A percentile compares a stretch with the other conserved stretches of the same genome.
Conservation (phyloP, 1,284 basidiomycete genomes). For the Ganoderma meredithae region DNA sequence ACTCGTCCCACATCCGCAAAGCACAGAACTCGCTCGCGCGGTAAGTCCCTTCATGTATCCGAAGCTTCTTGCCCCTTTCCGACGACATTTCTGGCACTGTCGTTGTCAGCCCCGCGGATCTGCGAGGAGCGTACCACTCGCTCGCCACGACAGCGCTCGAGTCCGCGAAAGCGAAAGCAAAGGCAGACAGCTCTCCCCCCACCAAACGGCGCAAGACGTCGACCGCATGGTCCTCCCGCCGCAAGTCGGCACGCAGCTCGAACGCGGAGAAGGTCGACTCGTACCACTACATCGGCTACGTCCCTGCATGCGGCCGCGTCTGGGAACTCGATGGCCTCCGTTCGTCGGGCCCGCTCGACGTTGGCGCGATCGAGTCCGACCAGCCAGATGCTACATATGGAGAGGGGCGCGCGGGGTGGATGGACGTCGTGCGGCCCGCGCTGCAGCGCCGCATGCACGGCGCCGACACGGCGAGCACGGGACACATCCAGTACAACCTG, state of each 20-base stretch:
- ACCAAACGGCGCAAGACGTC: conserved; percentile 49
- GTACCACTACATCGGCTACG: conserved; percentile 72
- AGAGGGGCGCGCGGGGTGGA: conserved; percentile 48
- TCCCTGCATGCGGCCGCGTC: conserved; percentile 65
- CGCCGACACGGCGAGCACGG: conserved; percentile 39
- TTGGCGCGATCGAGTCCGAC: conserved; percentile 55
- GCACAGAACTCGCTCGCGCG: conserved; percentile 66
- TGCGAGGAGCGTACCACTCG: conserved; percentile 57
- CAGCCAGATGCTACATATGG: conserved; percentile 16
- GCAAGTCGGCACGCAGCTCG: conserved; percentile 26
- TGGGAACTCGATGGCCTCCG: conserved; percentile 62
- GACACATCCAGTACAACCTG: conserved; percentile 63
- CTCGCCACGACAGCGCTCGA: conserved; percentile 54
- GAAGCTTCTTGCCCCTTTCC: conserved; percentile 8
- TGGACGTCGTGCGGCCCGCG: conserved; percentile 65
- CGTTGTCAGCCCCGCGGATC: conserved; percentile 57
- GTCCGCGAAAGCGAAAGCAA: conserved; percentile 40
- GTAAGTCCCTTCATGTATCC: conserved; percentile 40
- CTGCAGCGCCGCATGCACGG: conserved; percentile 64
- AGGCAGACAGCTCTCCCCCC: conserved; percentile 42
- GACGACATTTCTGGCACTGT: not conserved
- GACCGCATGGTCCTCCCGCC: conserved; percentile 31
- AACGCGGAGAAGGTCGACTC: conserved; percentile 48
- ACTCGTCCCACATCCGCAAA: conserved; percentile 55
- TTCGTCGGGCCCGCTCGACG: conserved; percentile 58